phyloP scores from a whole-genome alignment of 2,329 filamentous ascomycete genomes.

The Pezicula radicicola region DNA sequence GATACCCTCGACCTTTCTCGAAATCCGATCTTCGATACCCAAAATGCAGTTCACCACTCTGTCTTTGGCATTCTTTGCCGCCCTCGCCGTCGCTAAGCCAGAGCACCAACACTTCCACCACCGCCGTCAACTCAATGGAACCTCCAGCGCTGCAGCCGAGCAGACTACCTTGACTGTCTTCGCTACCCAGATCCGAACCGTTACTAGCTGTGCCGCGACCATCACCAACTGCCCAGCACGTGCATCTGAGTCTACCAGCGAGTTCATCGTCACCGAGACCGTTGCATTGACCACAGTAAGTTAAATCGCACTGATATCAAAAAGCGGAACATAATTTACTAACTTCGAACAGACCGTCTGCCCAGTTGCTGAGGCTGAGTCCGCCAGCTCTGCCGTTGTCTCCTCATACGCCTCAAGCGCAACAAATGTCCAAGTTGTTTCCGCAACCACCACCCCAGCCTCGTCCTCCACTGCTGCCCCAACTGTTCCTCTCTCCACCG shows the following conservation, averaged over 20 bases:
- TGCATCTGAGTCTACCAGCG: conserved; percentile 13
- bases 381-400: conserved; percentile 38
- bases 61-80: conserved; percentile 30
- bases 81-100: conserved; percentile 21
- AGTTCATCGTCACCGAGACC: conserved; percentile 34
- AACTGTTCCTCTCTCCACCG: conserved; percentile 8
- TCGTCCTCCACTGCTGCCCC: conserved; percentile 1
- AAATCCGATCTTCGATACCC: conserved; percentile 5
- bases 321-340: neutral
- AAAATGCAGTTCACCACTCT: conserved; percentile 27
- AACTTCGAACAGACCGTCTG: conserved; percentile 37
- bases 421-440: neutral
- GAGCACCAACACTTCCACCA: conserved; percentile 25
- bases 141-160: conserved; percentile 5
- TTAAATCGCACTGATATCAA: neutral
- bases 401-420: conserved; percentile 18
- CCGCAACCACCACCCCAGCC: conserved; percentile 4
- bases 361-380: conserved; percentile 38
- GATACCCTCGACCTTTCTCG: conserved; percentile 8
- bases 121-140: conserved; percentile 20
- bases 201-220: conserved; percentile 35
- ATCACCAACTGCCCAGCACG: conserved; percentile 38
- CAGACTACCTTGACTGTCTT: conserved; percentile 38
- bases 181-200: conserved; percentile 32
- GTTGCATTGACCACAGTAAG: conserved; percentile 37